Evolutionary conservation across 768 basidiomycete species (phyloP).

Genomic region (Mycena rosella): DNA sequence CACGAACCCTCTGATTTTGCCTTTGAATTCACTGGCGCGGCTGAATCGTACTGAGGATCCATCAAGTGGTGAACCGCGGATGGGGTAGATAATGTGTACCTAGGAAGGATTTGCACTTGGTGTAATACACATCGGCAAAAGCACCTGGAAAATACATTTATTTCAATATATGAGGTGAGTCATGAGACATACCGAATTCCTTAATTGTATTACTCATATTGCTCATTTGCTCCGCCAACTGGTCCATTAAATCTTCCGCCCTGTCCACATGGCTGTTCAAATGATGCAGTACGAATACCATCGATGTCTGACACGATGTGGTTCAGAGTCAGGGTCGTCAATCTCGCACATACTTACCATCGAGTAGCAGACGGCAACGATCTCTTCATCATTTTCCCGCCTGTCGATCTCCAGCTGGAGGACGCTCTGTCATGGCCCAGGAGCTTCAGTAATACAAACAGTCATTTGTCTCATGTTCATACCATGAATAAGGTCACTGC

Average conservation of each 20-base stretch:
- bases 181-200: constrained; percentile 21
- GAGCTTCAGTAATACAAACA: too few relatives aligned
- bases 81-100: background rate
- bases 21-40: constrained; percentile 19
- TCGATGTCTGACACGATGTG: constrained; percentile 11
- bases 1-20: constrained; percentile 23
- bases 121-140: constrained; percentile 24
- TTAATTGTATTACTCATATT: constrained; percentile 16
- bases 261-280: background rate
- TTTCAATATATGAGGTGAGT: too few relatives aligned
- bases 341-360: constrained; percentile 17
- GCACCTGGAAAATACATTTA: background rate
- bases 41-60: constrained; percentile 1
- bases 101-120: constrained; percentile 22
- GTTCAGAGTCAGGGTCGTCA: background rate
- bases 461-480: too few relatives aligned
- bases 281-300: constrained; percentile 21
- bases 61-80: background rate
- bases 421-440: constrained; percentile 2
- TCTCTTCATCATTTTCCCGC: constrained; percentile 15
- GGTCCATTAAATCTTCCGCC: background rate
- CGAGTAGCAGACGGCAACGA: constrained; percentile 28
- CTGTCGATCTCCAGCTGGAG: constrained; percentile 19
- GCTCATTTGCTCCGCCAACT: constrained; percentile 13
- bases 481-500: too few relatives aligned